Base-by-base conservation (phyloP, 306 rosid genomes). In the Sphenostylis stenocarpa region DNA sequence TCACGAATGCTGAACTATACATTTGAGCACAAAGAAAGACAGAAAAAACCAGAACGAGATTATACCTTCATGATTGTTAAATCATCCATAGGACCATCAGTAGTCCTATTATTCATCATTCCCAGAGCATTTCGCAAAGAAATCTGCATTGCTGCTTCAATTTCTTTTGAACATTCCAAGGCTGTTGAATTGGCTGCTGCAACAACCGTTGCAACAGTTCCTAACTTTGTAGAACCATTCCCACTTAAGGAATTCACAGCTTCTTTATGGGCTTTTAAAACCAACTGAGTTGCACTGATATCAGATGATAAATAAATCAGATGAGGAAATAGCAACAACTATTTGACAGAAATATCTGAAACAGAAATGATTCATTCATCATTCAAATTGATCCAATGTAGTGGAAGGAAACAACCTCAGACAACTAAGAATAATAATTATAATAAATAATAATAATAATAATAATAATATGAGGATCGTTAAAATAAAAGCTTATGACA, bases 181-280 rank as follows among this genome's bases (percentile, higher is more conserved):
- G 99, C 99, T 9, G 97, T 91, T 52, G 99, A 89, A 83, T 93
- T 92, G 53, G 99, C 99, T 70, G 99, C 98, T 83, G 99, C 96
- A 75, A 96, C 96, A 52, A 93, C 99, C 23, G 99, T 75, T 73
- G 99, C 99, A 75, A 96, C 98, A 5, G 97, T 90, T 87, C 99
- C 99, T 68, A 96, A 81, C 85, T 89, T 91, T 52, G 99, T 73
- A 67, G 99, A 91, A 62, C 99, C 97, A 80, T 70, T 89, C 74
- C 99, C 99, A 49, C 99, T 93, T 81, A 93, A 87, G 69, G 98
- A 92, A 88, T 89, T 91, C 65, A 96, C 99, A 68, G 99, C 99
- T 83, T 96, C 99, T 79, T 88, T 93, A 75, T 96, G 99, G 58
- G 99, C 99, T 84, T 88, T 96, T n/a, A 96, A 88, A 63, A 93